Base-by-base conservation (phyloP, 176 grass and related monocot genomes). In the Miscanthus lutarioriparius region DNA sequence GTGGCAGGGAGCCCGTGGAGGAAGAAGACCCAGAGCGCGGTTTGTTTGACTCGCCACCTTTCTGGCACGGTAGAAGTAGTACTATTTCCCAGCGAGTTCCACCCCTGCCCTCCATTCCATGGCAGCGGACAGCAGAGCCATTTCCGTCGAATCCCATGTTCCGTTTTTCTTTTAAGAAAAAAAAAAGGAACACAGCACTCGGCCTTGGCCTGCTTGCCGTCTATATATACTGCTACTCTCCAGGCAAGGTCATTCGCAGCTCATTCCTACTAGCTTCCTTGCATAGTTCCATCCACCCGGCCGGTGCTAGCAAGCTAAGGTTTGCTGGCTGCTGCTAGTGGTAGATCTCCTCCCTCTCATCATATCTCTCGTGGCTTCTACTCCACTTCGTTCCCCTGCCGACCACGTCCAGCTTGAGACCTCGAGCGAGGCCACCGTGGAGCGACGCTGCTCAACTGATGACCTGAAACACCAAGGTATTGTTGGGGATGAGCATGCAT, bases 181-280 rank as follows among this genome's bases (percentile, higher is more conserved):
- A 2, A 1, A 2, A 1, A 33, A 10, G 36, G 4, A 16, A 74
- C 6, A 4, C 10, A 11, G n/a, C 53, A 32, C 36, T 22, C 13
- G 15, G 26, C 6, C 26, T 61, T 8, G 32, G 10, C 53, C 23
- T 32, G 5, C 36, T n/a, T 9, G 40, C 35, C 15, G 64, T 75
- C 77, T 89, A 89, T 81, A 81, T 81, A 89, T 81, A 77, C 39
- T 61, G 7, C 51, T 45, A 11, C 15, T 6, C 15, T 70, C 48
- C 10, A 35, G 38, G 61, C n/a, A 65, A 49, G 23, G 30, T 54
- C 72, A 36, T 54, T n/a, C n/a, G n/a, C 58, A 38, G 72, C 72
- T 22, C 58, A 27, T 83, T 45, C 67, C 22, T 23, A 6, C 28
- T 12, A 74, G 20, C 69, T n/a, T 40, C 26, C 45, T 35, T 75